These are phyloP conservation scores for Paragyromitra xinjiangensis DNA, from an alignment of 495 filamentous ascomycete genomes.

Conservation along the genomic window DNA sequence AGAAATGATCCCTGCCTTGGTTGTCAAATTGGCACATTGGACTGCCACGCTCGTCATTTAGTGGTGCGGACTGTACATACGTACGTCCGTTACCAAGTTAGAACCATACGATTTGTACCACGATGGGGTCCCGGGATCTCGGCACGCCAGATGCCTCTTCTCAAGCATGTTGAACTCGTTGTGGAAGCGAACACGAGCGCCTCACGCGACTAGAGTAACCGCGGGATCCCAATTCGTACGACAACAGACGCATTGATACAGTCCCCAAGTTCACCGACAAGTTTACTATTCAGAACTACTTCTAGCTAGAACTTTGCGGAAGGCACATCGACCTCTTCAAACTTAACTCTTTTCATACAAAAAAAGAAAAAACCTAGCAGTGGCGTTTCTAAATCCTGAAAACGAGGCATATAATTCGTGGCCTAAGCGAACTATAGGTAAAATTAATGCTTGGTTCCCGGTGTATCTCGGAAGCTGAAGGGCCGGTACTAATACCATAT, in stretches of 20 bases:
- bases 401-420: background rate
- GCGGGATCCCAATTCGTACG: background rate
- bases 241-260: background rate
- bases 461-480: background rate
- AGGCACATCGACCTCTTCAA: background rate
- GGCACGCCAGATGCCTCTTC: background rate
- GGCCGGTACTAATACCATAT: background rate
- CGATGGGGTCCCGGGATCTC: slow-evolving; percentile 2
- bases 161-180: background rate
- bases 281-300: background rate
- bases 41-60: too few relatives aligned
- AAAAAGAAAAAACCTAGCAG: background rate
- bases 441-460: background rate
- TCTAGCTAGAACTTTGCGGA: background rate
- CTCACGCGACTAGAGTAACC: slow-evolving; percentile 33
- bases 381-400: background rate
- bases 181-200: slow-evolving; percentile 12
- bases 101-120: background rate
- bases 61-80: background rate
- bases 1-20: too few relatives aligned
- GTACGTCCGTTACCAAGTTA: too few relatives aligned
- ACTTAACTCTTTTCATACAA: background rate
- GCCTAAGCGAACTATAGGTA: background rate
- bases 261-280: background rate
- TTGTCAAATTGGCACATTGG: too few relatives aligned